Conservation (phyloP, 805 yeast species). For the Candida vaughaniae region DNA sequence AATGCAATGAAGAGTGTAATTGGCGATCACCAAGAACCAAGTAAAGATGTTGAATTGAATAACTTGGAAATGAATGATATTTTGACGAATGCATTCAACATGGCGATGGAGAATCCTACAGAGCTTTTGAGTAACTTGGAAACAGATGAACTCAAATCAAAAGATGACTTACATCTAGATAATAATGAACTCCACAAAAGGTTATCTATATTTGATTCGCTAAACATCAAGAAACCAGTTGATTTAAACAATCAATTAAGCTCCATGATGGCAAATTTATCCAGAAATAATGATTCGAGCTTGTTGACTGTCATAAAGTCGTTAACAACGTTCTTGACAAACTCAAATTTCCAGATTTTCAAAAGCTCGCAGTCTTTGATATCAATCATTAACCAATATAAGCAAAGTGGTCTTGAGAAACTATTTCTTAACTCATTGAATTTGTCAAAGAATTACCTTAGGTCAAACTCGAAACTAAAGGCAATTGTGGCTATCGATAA, state of each 20-base stretch:
- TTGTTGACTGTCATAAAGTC: slow-evolving; percentile 13
- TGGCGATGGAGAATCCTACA: slow-evolving; percentile 69
- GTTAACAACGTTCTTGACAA: slow-evolving; percentile 13
- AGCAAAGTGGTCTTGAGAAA: slow-evolving; percentile 9
- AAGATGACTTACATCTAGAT: slow-evolving; percentile 35
- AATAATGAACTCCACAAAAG: slow-evolving; percentile 1
- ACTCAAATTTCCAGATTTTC: slow-evolving; percentile 16
- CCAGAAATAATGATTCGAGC: slow-evolving; percentile 7
- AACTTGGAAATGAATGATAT: slow-evolving; percentile 61
- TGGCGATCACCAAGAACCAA: slow-evolving; percentile 5
- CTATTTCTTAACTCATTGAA: slow-evolving; percentile 13
- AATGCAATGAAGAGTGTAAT: slow-evolving; percentile 54
- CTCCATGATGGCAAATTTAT: slow-evolving; percentile 11
- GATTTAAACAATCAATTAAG: slow-evolving; percentile 27
- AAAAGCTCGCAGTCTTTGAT: slow-evolving; percentile 15
- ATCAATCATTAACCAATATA: slow-evolving; percentile 12
- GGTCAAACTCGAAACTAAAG: slow-evolving; percentile 9
- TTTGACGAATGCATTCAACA: slow-evolving; percentile 70
- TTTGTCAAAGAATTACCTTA: slow-evolving; percentile 12
- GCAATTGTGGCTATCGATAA: slow-evolving; percentile 14
- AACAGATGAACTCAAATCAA: slow-evolving; percentile 19
- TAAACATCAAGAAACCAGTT: slow-evolving; percentile 2
- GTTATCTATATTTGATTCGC: slow-evolving; percentile 5
- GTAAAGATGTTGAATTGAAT: slow-evolving; percentile 43
- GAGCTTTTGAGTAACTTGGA: slow-evolving; percentile 40